phyloP scores from a whole-genome alignment of 1,139 yeast species.

The Cylindricascospora bacillispora region DNA sequence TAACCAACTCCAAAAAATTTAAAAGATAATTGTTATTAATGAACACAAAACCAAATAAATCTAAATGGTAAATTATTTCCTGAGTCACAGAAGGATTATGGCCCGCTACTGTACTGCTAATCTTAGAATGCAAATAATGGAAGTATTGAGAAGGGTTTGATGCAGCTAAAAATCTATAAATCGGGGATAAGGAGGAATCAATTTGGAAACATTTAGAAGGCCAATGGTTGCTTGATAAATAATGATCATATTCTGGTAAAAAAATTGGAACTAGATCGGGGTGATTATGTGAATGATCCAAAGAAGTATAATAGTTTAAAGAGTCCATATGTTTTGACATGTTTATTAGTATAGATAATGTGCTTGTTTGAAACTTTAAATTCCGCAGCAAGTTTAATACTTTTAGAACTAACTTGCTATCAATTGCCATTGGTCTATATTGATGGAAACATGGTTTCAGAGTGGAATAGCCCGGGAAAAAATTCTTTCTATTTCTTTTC shows the following conservation, averaged over 20 bases:
- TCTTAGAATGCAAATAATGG: not conserved
- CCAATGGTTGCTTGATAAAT: conserved; percentile 6
- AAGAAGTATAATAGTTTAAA: conserved; percentile 6
- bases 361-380: conserved; percentile 16
- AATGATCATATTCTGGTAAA: conserved; percentile 14
- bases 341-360: conserved; percentile 13
- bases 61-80: conserved; percentile 14
- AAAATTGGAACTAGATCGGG: too few species aligned
- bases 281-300: conserved; percentile 2
- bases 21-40: conserved; percentile 12
- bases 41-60: conserved; percentile 18
- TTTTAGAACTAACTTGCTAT: conserved; percentile 11
- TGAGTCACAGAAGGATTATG: too few species aligned
- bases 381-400: conserved; percentile 12
- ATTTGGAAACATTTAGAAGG: conserved; percentile 10
- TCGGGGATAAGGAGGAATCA: conserved; percentile 17
- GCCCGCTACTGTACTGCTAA: too few species aligned
- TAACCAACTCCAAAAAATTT: conserved; percentile 15
- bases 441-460: conserved; percentile 18
- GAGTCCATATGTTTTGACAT: conserved; percentile 11
- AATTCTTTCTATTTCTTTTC: conserved; percentile 10
- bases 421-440: conserved; percentile 13
- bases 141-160: conserved; percentile 15
- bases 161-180: conserved; percentile 20
- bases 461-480: conserved; percentile 17